These are phyloP conservation scores for Trametopsis cervina DNA, from an alignment of 768 basidiomycete species.

Conservation along the genomic window DNA sequence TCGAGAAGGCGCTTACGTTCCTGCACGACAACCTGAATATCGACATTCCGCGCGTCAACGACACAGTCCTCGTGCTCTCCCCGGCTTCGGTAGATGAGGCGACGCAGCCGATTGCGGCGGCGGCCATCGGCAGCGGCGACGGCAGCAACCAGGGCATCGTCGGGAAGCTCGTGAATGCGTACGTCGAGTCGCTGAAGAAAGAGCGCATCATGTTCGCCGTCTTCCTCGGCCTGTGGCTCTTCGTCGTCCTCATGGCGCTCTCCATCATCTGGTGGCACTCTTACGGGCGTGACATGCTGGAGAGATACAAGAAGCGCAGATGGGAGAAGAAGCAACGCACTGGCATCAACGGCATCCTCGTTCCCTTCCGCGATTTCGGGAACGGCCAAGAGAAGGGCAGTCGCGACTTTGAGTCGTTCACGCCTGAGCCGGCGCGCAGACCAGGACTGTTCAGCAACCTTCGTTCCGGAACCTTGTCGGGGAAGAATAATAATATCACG, in stretches of 20 bases:
- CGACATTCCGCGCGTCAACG: conserved; percentile 71
- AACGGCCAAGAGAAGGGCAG: conserved; percentile 3
- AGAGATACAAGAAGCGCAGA: conserved; percentile 39
- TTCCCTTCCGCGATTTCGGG: conserved; percentile 15
- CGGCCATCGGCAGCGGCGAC: conserved; percentile 61
- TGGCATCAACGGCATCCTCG: conserved; percentile 37
- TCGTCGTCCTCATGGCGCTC: conserved; percentile 79
- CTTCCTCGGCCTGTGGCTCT: conserved; percentile 77
- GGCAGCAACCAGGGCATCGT: conserved; percentile 55
- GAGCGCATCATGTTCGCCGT: conserved; percentile 80
- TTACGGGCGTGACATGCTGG: conserved; percentile 42
- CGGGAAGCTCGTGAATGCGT: conserved; percentile 64
- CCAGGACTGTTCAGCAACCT: conserved; percentile 1
- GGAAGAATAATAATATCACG: background rate
- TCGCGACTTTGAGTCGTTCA: background rate
- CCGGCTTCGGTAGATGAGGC: conserved; percentile 65
- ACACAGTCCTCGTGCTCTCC: conserved; percentile 72
- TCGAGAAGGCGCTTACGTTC: conserved; percentile 88
- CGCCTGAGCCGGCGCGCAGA: background rate
- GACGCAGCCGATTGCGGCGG: conserved; percentile 72
- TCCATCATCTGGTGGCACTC: conserved; percentile 67
- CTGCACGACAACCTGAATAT: conserved; percentile 82
- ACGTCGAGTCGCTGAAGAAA: conserved; percentile 64
- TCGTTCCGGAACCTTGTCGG: conserved; percentile 1
- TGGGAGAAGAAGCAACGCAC: conserved; percentile 48